Base-by-base conservation (phyloP, 768 basidiomycete species). In the Sarcomyxa edulis region DNA sequence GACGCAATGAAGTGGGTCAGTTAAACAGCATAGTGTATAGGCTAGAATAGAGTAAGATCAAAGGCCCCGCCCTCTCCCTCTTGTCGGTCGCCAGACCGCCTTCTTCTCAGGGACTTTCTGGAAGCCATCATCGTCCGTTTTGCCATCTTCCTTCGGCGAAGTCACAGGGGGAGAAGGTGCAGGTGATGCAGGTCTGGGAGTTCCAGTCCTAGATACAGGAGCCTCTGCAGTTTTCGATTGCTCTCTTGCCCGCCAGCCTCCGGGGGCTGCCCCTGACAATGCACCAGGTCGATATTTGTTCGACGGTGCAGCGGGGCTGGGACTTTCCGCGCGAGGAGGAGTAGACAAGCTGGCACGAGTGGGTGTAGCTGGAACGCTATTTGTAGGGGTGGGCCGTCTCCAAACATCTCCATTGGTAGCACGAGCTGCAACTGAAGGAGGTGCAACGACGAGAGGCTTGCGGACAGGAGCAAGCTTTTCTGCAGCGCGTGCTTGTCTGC, bases 101-200 rank as follows among this genome's bases (percentile, higher is more conserved):
- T 64, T 59, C 50, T 62, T 63, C 39, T 59, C 58, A 16, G 54
- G 44, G 25, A 82, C 79, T 18, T 76, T 68, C 59, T 81, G 77
- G 70, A 87, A 87, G 3, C 86, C 84, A 49, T 88, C 85, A 3
- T 76, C 67, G 28, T 84, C 81, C 49, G 66, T 73, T 47, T 62
- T 63, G 5, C 54, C 35, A 35, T 74, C 72, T 37, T 73, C 68
- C 47, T 60, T 62, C 31, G 20, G 47, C 32, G 28, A 52, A 43
- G 27, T 31, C 28, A 43, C 29, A 12, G 53, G 41, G 7, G 50
- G 42, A 21, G 52, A 46, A 8, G 59, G 51, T 0, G 67, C 63
- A 29, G 72, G 65, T 8, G 72, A 61, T 11, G 57, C 51, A 23
- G 64, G 46, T 7, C 65, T 48, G 11, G 64, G 56, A 19, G 64